Evolutionary conservation across 495 filamentous ascomycete species (phyloP).

Genomic region (Melanomma pulvis-pyrius): DNA sequence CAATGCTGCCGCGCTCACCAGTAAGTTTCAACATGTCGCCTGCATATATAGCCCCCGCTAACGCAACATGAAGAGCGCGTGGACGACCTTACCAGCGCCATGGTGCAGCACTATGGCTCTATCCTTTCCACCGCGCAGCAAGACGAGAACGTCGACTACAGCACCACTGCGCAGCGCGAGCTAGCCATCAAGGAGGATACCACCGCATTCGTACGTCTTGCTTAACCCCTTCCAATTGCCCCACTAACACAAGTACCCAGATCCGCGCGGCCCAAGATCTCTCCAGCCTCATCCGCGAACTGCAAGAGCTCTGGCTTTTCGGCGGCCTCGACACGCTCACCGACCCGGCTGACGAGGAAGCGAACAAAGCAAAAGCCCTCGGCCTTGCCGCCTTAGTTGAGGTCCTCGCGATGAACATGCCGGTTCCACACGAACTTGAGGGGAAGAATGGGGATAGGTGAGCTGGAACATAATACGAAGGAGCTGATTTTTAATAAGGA

Average conservation of each 20-base stretch:
- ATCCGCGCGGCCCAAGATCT: slow-evolving; percentile 69
- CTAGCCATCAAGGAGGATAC: slow-evolving; percentile 68
- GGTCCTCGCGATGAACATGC: slow-evolving; percentile 32
- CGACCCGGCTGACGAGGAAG: slow-evolving; percentile 52
- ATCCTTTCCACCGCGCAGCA: slow-evolving; percentile 57
- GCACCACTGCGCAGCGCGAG: slow-evolving; percentile 58
- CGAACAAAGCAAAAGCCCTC: slow-evolving; percentile 57
- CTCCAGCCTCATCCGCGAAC: slow-evolving; percentile 60
- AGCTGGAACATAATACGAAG: not conserved
- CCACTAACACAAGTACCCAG: slow-evolving; percentile 42
- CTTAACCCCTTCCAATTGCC: not conserved
- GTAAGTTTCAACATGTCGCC: slow-evolving; percentile 9
- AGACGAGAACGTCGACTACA: slow-evolving; percentile 12
- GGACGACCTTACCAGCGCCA: slow-evolving; percentile 38
- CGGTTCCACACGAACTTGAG: not conserved
- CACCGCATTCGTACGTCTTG: slow-evolving; percentile 57
- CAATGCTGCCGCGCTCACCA: slow-evolving; percentile 20
- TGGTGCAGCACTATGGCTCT: slow-evolving; percentile 64
- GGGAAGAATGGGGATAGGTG: not conserved
- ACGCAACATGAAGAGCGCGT: slow-evolving; percentile 33
- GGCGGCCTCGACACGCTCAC: slow-evolving; percentile 66
- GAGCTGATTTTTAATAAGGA: not conserved
- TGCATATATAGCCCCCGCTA: not conserved
- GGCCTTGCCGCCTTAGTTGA: slow-evolving; percentile 39
- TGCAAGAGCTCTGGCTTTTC: slow-evolving; percentile 79